Conservation (phyloP, 345 rosid species). For the Moricandia arvensis region DNA sequence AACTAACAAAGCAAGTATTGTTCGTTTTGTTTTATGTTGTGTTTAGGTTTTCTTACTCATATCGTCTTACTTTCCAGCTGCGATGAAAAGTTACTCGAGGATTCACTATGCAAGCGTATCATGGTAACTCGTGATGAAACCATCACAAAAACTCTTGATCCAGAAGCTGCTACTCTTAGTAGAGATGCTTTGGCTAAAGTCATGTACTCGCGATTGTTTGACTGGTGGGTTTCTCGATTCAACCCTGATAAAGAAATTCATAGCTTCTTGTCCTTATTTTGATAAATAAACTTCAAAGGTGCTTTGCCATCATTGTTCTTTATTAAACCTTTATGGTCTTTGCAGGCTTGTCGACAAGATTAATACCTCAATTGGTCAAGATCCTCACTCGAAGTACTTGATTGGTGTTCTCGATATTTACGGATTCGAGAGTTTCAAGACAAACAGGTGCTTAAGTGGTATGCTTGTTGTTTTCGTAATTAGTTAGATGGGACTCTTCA, state of each 20-base stretch:
- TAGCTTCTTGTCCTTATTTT: not conserved
- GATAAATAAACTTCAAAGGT: not conserved
- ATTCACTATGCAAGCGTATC: conserved; percentile 91
- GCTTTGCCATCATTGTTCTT: not conserved
- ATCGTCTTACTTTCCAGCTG: conserved; percentile 54
- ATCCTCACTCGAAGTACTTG: conserved; percentile 75
- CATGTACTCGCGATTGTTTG: conserved; percentile 92
- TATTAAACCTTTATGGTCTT: conserved; percentile 20
- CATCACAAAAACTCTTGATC: conserved; percentile 94
- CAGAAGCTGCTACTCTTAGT: conserved; percentile 77
- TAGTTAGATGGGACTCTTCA: conserved; percentile 37
- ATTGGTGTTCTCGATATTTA: conserved; percentile 99
- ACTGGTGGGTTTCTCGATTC: conserved; percentile 64
- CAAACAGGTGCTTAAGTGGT: conserved; percentile 96
- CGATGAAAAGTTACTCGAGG: conserved; percentile 80
- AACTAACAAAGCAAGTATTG: conserved; percentile 3
- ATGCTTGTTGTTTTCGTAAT: conserved; percentile 51
- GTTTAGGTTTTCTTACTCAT: conserved; percentile 15
- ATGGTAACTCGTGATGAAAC: conserved; percentile 98
- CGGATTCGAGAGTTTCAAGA: conserved; percentile 99
- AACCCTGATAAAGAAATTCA: conserved; percentile 18
- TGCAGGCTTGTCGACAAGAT: conserved; percentile 94
- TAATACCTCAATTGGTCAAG: conserved; percentile 92
- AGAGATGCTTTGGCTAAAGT: conserved; percentile 98
- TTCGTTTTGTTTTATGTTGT: conserved; percentile 11